A percentile compares a stretch with the other conserved stretches of the same genome.
phyloP scores from a whole-genome alignment of 129 eudicot genomes.

The Silybum marianum region DNA sequence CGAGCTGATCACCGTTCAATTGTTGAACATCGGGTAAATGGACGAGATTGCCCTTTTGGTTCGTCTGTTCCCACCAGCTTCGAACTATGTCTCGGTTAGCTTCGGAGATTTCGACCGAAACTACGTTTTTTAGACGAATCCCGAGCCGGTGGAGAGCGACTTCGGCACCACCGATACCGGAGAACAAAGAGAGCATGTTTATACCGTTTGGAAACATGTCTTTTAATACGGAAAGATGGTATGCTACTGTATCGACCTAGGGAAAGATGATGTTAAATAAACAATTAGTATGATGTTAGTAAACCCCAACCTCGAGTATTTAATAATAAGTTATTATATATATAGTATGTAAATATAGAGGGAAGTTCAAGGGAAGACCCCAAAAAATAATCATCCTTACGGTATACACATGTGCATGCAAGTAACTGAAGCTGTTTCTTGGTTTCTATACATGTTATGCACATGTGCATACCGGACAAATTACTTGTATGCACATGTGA shows the following conservation, averaged over 20 bases:
- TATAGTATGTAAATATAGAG: too few species aligned
- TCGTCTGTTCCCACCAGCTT: conserved; percentile 94
- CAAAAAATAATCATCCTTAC: too few species aligned
- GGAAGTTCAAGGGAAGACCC: too few species aligned
- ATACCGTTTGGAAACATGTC: conserved; percentile 67
- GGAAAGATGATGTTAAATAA: conserved; percentile 10
- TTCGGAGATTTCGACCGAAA: conserved; percentile 71
- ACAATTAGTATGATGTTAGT: not conserved
- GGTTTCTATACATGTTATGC: too few species aligned
- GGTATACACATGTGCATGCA: too few species aligned
- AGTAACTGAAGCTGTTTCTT: too few species aligned
- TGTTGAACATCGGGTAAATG: conserved; percentile 64
- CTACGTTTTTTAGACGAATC: conserved; percentile 63
- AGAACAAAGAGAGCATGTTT: conserved; percentile 74
- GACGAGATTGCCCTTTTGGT: conserved; percentile 61
- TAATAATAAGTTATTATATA: too few species aligned
- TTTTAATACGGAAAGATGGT: conserved; percentile 75
- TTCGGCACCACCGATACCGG: conserved; percentile 93
- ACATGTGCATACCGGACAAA: too few species aligned
- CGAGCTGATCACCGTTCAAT: conserved; percentile 44
- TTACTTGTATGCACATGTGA: too few species aligned
- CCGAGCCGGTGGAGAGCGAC: conserved; percentile 88
- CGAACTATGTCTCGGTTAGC: conserved; percentile 65
- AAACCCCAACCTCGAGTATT: too few species aligned
- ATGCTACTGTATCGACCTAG: conserved; percentile 91